Percentiles rank a stretch among this genome's conserved stretches.
Conservation (phyloP, 176 grass and related monocot species). For the Pharus latifolius region DNA sequence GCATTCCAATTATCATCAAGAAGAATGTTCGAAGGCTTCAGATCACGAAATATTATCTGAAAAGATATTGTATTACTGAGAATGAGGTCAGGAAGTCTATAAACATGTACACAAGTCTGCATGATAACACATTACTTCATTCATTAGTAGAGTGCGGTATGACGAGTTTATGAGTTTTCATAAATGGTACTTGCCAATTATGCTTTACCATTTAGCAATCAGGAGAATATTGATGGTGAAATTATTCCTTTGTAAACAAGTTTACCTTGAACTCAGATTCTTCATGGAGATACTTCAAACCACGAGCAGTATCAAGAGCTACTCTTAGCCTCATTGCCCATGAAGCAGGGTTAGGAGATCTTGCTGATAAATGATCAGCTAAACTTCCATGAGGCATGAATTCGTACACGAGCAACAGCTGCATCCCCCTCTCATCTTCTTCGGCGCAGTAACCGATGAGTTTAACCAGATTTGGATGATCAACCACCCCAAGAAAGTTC, state of each 20-base stretch:
- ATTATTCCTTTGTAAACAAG: neutral
- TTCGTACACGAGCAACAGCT: conserved; percentile 80
- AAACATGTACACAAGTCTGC: neutral
- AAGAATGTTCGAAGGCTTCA: conserved; percentile 95
- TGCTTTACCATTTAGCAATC: too few species aligned
- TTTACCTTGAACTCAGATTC: conserved; percentile 65
- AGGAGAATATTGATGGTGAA: neutral
- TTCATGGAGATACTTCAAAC: conserved; percentile 74
- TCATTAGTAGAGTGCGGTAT: too few species aligned
- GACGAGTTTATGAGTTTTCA: too few species aligned
- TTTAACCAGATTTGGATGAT: conserved; percentile 70
- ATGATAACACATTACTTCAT: neutral
- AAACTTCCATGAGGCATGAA: conserved; percentile 82
- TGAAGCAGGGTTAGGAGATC: conserved; percentile 34
- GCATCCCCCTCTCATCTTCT: conserved; percentile 78
- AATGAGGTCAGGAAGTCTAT: neutral
- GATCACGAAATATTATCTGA: conserved; percentile 96
- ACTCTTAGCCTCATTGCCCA: conserved; percentile 73
- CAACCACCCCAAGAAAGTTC: conserved; percentile 73
- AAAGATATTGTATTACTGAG: neutral
- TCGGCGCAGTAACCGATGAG: conserved; percentile 84
- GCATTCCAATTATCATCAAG: conserved; percentile 90
- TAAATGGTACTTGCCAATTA: too few species aligned
- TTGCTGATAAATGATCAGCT: conserved; percentile 45
- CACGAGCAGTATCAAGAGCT: conserved; percentile 61